Percentiles rank a stretch among this genome's conserved stretches.
Conservation (phyloP, 441 rosid species). For the Populus tomentosa region DNA sequence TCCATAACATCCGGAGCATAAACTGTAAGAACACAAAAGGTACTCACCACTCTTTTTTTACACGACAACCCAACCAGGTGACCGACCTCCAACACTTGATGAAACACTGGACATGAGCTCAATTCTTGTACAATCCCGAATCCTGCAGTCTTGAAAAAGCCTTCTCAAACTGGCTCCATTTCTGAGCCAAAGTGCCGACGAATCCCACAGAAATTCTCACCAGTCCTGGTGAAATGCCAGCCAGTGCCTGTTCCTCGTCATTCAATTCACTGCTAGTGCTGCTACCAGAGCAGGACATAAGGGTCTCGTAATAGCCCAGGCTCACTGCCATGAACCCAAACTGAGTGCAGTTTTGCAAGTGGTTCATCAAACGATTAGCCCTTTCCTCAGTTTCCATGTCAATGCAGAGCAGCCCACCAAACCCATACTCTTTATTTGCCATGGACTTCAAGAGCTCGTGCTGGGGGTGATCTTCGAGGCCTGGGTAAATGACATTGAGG, state of each 20-base stretch:
- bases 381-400: conserved; percentile 88
- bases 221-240: conserved; percentile 89
- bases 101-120: neutral
- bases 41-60: neutral
- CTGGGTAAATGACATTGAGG: conserved; percentile 76
- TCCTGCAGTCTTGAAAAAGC: conserved; percentile 61
- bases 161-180: conserved; percentile 79
- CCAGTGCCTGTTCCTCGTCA: conserved; percentile 54
- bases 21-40: neutral
- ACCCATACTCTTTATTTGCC: conserved; percentile 68
- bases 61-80: neutral
- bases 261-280: conserved; percentile 87
- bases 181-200: conserved; percentile 77
- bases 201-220: conserved; percentile 85
- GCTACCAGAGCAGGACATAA: conserved; percentile 92
- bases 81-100: neutral
- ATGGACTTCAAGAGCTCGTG: conserved; percentile 54
- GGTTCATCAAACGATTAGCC: conserved; percentile 77
- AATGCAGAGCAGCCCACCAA: conserved; percentile 66
- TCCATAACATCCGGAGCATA: neutral
- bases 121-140: conserved; percentile 25
- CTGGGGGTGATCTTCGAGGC: conserved; percentile 75
- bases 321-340: conserved; percentile 98
- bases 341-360: conserved; percentile 63
- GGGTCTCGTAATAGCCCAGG: conserved; percentile 87